These are phyloP conservation scores for Cordyceps javanica DNA, from an alignment of 2,329 filamentous ascomycete species.

Conservation along the genomic window DNA sequence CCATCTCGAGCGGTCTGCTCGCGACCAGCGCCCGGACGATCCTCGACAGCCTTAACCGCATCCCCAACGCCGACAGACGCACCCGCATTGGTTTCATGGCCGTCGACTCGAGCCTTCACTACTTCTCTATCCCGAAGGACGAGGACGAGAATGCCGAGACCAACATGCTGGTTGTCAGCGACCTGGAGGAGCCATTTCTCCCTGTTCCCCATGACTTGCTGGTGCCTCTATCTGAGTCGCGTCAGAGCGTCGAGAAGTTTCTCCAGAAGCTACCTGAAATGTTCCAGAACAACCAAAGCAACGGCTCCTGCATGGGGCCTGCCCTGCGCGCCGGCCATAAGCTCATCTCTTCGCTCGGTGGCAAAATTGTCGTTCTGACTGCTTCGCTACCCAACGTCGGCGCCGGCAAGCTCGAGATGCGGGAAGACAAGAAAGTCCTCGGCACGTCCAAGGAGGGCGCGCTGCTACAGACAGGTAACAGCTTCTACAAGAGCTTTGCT, in stretches of 20 bases:
- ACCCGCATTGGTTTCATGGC: constrained; percentile 93
- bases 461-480: constrained; percentile 85
- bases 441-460: constrained; percentile 88
- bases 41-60: constrained; percentile 87
- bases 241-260: constrained; percentile 87
- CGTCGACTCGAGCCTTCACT: constrained; percentile 90
- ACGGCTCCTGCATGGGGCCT: constrained; percentile 88
- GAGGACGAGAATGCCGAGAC: constrained; percentile 78
- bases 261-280: constrained; percentile 86
- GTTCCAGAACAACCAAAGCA: constrained; percentile 92
- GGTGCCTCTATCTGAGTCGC: constrained; percentile 81
- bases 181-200: constrained; percentile 92
- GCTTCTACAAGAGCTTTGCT: constrained; percentile 98
- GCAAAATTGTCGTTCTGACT: constrained; percentile 88
- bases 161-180: constrained; percentile 88
- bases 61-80: constrained; percentile 94
- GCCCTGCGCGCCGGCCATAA: constrained; percentile 91
- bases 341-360: constrained; percentile 87
- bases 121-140: constrained; percentile 91
- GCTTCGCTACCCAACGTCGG: constrained; percentile 87
- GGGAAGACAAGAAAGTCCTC: constrained; percentile 92
- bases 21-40: constrained; percentile 92
- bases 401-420: constrained; percentile 82
- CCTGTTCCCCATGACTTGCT: constrained; percentile 89
- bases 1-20: constrained; percentile 82